These are phyloP conservation scores for Hypoxylon cercidicola DNA, from an alignment of 495 filamentous ascomycete genomes.

Conservation along the genomic window DNA sequence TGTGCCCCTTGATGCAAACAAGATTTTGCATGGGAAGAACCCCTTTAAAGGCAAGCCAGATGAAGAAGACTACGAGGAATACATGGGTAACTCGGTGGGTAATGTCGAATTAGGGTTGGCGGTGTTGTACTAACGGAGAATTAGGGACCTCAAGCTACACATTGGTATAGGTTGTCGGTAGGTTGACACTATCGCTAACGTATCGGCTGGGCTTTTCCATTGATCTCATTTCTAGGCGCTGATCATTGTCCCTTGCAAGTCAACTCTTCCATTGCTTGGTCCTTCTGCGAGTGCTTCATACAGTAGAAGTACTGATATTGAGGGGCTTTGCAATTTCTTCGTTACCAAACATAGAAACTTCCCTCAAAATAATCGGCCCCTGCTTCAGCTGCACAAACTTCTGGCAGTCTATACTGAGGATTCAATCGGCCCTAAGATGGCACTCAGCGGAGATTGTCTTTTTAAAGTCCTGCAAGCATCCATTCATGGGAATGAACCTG, in stretches of 20 bases:
- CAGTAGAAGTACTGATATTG: too few species aligned
- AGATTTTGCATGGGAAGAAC: slow-evolving; percentile 45
- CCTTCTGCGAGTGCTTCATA: background rate
- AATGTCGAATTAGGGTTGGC: slow-evolving; percentile 12
- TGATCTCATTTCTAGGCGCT: slow-evolving; percentile 22
- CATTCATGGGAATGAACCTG: background rate
- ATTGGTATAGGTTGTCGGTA: slow-evolving; percentile 52
- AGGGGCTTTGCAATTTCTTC: slow-evolving; percentile 4
- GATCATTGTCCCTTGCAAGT: slow-evolving; percentile 31
- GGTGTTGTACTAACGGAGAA: background rate
- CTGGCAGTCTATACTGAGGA: background rate
- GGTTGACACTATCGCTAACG: slow-evolving; percentile 8
- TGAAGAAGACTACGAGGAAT: slow-evolving; percentile 51
- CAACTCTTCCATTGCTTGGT: slow-evolving; percentile 7
- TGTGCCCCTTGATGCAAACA: slow-evolving; percentile 39
- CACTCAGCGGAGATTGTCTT: background rate
- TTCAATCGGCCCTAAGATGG: background rate
- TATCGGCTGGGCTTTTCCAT: background rate
- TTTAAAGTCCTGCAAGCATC: slow-evolving; percentile 1
- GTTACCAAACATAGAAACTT: background rate
- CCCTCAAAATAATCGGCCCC: background rate
- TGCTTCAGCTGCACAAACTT: slow-evolving; percentile 5
- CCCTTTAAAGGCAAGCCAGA: slow-evolving; percentile 50
- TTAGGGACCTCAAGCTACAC: slow-evolving; percentile 42
- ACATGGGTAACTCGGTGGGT: slow-evolving; percentile 50